Conservation (phyloP, 108 stramenopile genomes). For the Discostella stelligeroides region DNA sequence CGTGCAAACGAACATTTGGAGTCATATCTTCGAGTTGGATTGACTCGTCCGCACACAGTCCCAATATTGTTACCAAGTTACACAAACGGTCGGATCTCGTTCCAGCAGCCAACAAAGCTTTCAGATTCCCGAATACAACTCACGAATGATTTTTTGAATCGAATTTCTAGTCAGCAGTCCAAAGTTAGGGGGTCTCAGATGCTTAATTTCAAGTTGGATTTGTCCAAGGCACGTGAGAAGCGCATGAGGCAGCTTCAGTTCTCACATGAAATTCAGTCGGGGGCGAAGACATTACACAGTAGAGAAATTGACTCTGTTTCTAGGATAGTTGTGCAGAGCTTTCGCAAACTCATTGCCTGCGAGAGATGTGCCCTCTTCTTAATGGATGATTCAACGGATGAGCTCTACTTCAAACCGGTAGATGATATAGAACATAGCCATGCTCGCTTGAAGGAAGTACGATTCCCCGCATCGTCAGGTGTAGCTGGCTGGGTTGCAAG, state of each 20-base stretch:
- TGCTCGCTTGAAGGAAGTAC: slow-evolving; percentile 32
- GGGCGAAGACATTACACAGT: slow-evolving; percentile 27
- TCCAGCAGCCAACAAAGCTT: slow-evolving; percentile 30
- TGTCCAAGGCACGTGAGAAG: slow-evolving; percentile 42
- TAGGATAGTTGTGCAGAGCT: slow-evolving; percentile 50
- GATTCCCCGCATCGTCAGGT: slow-evolving; percentile 51
- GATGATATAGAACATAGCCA: slow-evolving; percentile 45
- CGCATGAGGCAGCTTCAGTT: slow-evolving; percentile 47
- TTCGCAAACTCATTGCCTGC: slow-evolving; percentile 45
- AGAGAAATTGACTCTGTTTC: slow-evolving; percentile 54
- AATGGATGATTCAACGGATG: slow-evolving; percentile 43
- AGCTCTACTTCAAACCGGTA: slow-evolving; percentile 58
- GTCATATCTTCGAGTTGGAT: not conserved
- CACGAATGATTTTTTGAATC: slow-evolving; percentile 12
- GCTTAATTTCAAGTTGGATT: slow-evolving; percentile 38
- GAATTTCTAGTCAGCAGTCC: slow-evolving; percentile 22
- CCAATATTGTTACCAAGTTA: slow-evolving; percentile 3
- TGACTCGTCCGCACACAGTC: slow-evolving; percentile 11
- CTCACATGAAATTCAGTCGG: slow-evolving; percentile 36
- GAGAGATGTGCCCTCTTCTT: slow-evolving; percentile 57
- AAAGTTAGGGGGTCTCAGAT: slow-evolving; percentile 50
- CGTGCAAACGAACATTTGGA: slow-evolving; percentile 1
- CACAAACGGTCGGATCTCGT: not conserved
- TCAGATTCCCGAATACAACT: slow-evolving; percentile 25
- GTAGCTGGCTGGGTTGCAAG: slow-evolving; percentile 61